Conservation (phyloP, 192 early-diverging fungal genomes). For the Chytriomyces hyalinus region DNA sequence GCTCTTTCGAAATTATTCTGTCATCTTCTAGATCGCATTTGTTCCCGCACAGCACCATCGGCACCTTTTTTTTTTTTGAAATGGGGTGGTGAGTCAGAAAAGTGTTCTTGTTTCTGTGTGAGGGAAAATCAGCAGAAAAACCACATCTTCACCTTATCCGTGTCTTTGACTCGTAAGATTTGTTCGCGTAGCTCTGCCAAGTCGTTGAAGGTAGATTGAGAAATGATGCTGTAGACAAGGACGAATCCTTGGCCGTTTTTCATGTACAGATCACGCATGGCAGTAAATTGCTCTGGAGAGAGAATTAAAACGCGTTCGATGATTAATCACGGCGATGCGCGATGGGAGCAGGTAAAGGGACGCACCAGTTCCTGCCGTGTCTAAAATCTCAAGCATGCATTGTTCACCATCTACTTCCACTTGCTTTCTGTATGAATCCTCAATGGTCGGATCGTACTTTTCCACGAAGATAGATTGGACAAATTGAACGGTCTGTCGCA, state of each 20-base stretch:
- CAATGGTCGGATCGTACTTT: constrained; percentile 98
- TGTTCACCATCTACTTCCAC: constrained; percentile 96
- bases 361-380: constrained; percentile 86
- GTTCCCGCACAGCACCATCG: constrained; percentile 68
- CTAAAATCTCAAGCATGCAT: constrained; percentile 95
- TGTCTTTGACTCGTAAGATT: constrained; percentile 67
- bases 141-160: constrained; percentile 56
- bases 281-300: constrained; percentile 65
- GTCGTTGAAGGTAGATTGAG: constrained; percentile 69
- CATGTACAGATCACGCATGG: constrained; percentile 74
- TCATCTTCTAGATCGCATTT: constrained; percentile 72
- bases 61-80: constrained; percentile 48
- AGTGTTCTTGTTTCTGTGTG: background rate
- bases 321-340: background rate
- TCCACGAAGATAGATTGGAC: constrained; percentile 77
- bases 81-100: constrained; percentile 9
- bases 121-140: background rate
- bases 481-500: constrained; percentile 63
- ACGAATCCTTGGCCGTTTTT: constrained; percentile 73
- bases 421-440: constrained; percentile 97
- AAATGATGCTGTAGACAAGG: constrained; percentile 68
- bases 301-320: background rate
- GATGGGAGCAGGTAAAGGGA: background rate
- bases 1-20: constrained; percentile 64
- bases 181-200: constrained; percentile 66